Evolutionary conservation across 345 rosid species (phyloP).

Genomic region (Nasturtium officinale): DNA sequence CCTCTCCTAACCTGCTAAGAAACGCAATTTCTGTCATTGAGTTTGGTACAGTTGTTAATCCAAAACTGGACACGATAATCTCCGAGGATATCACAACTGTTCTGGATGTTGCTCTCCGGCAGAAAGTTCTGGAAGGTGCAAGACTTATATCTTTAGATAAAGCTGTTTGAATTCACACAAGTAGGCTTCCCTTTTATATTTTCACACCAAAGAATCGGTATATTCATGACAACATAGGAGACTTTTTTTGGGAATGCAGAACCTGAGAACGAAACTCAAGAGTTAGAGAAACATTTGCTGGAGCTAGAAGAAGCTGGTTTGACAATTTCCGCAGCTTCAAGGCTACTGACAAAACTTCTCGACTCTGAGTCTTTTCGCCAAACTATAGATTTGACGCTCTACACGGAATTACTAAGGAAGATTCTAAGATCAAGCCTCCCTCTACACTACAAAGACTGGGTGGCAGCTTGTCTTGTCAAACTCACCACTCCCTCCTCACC

Average conservation of each 20-base stretch:
- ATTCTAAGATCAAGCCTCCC: constrained; percentile 43
- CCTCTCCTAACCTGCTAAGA: constrained; percentile 61
- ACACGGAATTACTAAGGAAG: constrained; percentile 38
- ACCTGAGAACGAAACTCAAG: constrained; percentile 54
- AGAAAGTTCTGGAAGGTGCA: constrained; percentile 62
- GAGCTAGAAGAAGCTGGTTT: constrained; percentile 79
- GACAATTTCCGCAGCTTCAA: constrained; percentile 68
- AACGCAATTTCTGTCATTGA: constrained; percentile 75
- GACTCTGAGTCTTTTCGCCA: constrained; percentile 60
- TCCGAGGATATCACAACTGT: constrained; percentile 59
- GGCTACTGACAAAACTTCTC: constrained; percentile 71
- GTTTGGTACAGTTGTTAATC: constrained; percentile 50
- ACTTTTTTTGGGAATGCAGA: constrained; percentile 42
- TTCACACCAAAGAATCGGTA: background rate
- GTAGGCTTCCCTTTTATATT: background rate
- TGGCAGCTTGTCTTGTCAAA: constrained; percentile 77
- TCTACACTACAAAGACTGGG: constrained; percentile 66
- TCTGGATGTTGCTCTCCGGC: constrained; percentile 61
- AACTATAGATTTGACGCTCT: background rate
- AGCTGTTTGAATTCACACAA: background rate
- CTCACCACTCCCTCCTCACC: constrained; percentile 51
- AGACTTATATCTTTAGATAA: background rate
- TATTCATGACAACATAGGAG: constrained; percentile 4
- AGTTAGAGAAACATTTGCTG: constrained; percentile 58
- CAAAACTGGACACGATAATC: constrained; percentile 51